Evolutionary conservation across 768 basidiomycete genomes (phyloP).

Genomic region (Pleurotus salmoneostramineus): DNA sequence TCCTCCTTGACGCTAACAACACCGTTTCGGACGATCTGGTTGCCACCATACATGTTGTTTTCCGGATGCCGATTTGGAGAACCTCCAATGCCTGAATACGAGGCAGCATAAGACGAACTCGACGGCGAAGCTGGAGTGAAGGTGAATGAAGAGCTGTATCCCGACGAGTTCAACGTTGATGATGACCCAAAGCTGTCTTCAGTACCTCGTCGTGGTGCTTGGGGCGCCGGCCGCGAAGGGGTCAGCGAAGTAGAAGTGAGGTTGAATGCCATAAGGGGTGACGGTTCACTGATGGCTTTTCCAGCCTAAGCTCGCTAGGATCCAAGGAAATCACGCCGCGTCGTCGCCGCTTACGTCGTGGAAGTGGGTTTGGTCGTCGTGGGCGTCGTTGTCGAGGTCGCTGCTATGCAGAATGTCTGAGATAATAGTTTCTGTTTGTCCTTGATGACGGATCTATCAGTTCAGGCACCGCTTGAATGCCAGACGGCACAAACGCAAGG

Average conservation of each 20-base stretch:
- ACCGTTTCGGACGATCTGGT: slow-evolving; percentile 64
- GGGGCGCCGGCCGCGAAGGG: slow-evolving; percentile 76
- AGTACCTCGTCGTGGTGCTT: slow-evolving; percentile 52
- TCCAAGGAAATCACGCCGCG: neutral
- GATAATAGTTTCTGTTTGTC: slow-evolving; percentile 6
- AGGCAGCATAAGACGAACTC: slow-evolving; percentile 55
- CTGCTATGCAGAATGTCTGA: neutral
- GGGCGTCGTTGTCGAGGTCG: neutral
- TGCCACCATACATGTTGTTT: slow-evolving; percentile 21
- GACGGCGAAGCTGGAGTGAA: slow-evolving; percentile 47
- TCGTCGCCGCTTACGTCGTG: neutral
- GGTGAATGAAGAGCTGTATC: slow-evolving; percentile 59
- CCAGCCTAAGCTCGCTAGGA: neutral
- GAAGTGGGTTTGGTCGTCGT: neutral
- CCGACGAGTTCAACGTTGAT: slow-evolving; percentile 45
- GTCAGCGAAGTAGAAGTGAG: slow-evolving; percentile 55
- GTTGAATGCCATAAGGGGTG: slow-evolving; percentile 2
- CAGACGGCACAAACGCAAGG: neutral
- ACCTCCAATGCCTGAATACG: slow-evolving; percentile 82
- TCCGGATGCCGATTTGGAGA: slow-evolving; percentile 56
- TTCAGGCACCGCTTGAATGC: neutral
- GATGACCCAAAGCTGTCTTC: slow-evolving; percentile 35
- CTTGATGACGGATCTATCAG: slow-evolving; percentile 7
- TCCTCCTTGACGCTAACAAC: slow-evolving; percentile 90
- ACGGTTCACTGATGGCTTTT: neutral